phyloP scores from a whole-genome alignment of 2,329 filamentous ascomycete genomes.

The Raffaelea arxii region DNA sequence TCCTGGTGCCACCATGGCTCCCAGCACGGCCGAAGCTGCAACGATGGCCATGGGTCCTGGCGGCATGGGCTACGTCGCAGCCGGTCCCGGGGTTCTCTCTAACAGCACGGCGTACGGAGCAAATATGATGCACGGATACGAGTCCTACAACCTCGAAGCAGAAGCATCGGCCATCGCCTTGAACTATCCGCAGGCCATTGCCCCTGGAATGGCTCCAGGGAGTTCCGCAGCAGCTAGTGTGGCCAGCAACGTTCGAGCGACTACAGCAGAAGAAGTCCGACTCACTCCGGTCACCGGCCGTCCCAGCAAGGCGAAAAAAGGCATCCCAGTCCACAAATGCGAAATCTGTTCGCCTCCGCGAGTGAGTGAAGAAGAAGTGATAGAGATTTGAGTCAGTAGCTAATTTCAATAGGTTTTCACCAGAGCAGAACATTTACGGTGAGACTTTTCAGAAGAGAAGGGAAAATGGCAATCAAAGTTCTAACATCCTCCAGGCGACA shows the following conservation, averaged over 20 bases:
- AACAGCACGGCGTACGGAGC: background rate
- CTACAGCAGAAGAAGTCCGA: background rate
- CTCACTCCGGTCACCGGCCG: slow-evolving; percentile 8
- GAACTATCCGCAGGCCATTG: too few relatives aligned
- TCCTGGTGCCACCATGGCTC: background rate
- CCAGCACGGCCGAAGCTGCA: background rate
- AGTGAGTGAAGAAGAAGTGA: slow-evolving; percentile 3
- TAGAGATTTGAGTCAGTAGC: background rate
- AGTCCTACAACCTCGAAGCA: too few relatives aligned
- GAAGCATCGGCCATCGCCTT: too few relatives aligned
- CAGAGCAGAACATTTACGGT: slow-evolving; percentile 16
- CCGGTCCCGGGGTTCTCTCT: background rate
- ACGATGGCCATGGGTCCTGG: background rate
- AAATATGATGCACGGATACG: background rate
- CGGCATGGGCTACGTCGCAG: background rate
- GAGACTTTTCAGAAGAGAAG: background rate
- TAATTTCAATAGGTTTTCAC: slow-evolving; percentile 3
- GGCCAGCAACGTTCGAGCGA: background rate
- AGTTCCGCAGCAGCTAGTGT: background rate
- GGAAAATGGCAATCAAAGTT: background rate
- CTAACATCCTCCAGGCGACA: slow-evolving; percentile 9
- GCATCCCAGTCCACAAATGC: slow-evolving; percentile 10
- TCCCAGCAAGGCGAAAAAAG: slow-evolving; percentile 10
- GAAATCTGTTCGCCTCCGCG: slow-evolving; percentile 7
- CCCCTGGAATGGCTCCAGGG: background rate